Percentiles rank a stretch among this genome's conserved stretches.
phyloP scores from a whole-genome alignment of 2,329 filamentous ascomycete species.

The Fusarium poae region DNA sequence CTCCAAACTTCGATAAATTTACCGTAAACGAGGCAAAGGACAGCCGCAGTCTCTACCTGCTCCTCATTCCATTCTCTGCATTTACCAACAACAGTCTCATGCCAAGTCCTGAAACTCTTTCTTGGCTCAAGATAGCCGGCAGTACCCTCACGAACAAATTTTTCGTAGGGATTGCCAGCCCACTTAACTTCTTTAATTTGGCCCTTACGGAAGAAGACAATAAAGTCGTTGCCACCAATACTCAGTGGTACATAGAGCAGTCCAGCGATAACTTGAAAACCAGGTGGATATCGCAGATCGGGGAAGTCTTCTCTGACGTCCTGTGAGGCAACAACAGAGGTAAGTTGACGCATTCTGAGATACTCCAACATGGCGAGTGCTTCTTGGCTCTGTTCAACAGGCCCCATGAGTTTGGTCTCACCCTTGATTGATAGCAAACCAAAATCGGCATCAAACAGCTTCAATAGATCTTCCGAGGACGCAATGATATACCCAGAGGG shows the following conservation, averaged over 20 bases:
- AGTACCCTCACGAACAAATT: conserved; percentile 78
- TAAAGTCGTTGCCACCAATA: conserved; percentile 82
- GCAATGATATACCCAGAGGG: conserved; percentile 92
- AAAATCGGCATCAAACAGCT: conserved; percentile 88
- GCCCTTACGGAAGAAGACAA: conserved; percentile 87
- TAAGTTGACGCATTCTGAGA: conserved; percentile 79
- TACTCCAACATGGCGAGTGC: conserved; percentile 88
- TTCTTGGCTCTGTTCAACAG: conserved; percentile 82
- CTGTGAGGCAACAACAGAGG: conserved; percentile 81
- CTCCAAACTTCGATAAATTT: conserved; percentile 94
- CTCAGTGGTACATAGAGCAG: conserved; percentile 86
- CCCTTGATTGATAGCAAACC: conserved; percentile 85
- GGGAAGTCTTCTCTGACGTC: conserved; percentile 83
- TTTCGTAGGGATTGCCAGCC: conserved; percentile 90
- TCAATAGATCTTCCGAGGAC: conserved; percentile 86
- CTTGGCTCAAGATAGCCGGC: conserved; percentile 81
- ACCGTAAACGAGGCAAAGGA: conserved; percentile 88
- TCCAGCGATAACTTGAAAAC: conserved; percentile 82
- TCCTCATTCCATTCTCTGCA: conserved; percentile 91
- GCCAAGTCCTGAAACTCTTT: conserved; percentile 84
- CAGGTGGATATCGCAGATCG: conserved; percentile 82
- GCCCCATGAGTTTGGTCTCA: conserved; percentile 89
- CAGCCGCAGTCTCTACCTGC: conserved; percentile 88
- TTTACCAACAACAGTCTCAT: conserved; percentile 83
- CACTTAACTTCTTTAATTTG: conserved; percentile 83